Evolutionary conservation across 129 eudicot genomes (phyloP), one percentile per base, ranked within the genome.

Genomic region (Ambrosia artemisiifolia): DNA sequence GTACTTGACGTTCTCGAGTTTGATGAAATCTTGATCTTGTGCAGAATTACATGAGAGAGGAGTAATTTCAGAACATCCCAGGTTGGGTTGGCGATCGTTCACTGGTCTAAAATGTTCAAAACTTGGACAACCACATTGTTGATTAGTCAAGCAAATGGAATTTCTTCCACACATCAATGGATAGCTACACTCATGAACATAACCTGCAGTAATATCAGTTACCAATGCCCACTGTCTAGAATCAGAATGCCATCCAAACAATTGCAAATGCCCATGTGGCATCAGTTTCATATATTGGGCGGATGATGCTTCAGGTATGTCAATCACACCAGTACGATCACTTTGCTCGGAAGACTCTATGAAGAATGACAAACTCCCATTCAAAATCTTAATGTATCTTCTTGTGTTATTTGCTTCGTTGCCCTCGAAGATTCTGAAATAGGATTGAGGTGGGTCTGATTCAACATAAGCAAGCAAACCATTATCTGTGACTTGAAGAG

Each of bases 401-500:
- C 13, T 54, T 19, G 14, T 48, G 28, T 24, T 0, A 3, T 19
- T 3, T 54, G 0, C 4, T 18, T 18, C 11, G 1, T 19, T 19
- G 4, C 14, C 18, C 2, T 2, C 32, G 3, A 9, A 7, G 13
- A 1, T 18, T 6, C 6, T 3, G 6, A 7, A 54, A 19, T 54
- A 54, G 61, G 33, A 11, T 54, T 54, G 61, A 54, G 61, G 61
- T 18, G 61, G 61, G 32, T 54, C 18, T 54, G 61, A 18, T 54
- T 54, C 61, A 54, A 54, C 33, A 54, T 54, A 54, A 54, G 13
- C 61, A 19, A 54, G 18, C 30, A 54, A 18, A 54, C 61, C 61
- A 4, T 17, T 1, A 18, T 9, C 6, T 0, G 61, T 54, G 14
- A 54, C 61, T 19, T 54, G 56, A 18, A 54, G 61, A 54, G 30